phyloP scores from a whole-genome alignment of 2,329 filamentous ascomycete genomes.

The Pestalotiopsis sp. region DNA sequence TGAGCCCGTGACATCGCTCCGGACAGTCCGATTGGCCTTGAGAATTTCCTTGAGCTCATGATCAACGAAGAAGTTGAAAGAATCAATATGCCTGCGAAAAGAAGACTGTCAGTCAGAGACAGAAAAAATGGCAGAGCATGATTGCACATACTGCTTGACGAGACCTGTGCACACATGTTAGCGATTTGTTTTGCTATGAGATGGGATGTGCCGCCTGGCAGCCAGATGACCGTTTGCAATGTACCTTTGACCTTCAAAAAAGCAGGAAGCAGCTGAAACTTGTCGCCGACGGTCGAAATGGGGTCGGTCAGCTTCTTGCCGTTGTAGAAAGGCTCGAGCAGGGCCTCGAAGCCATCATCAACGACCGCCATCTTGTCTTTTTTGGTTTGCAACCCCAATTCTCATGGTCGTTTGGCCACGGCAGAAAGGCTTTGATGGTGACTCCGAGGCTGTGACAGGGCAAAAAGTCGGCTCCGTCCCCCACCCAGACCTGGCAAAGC shows the following conservation, averaged over 20 bases:
- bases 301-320: slow-evolving; percentile 69
- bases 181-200: slow-evolving; percentile 20
- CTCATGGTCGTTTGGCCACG: slow-evolving; percentile 8
- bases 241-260: slow-evolving; percentile 93
- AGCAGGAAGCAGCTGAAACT: slow-evolving; percentile 96
- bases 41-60: slow-evolving; percentile 97
- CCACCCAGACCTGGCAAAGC: slow-evolving; percentile 9
- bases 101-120: neutral
- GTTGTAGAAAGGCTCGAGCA: slow-evolving; percentile 69
- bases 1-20: slow-evolving; percentile 88
- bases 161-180: slow-evolving; percentile 51
- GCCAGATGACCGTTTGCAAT: slow-evolving; percentile 18
- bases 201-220: slow-evolving; percentile 23
- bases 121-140: neutral
- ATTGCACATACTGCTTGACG: slow-evolving; percentile 74
- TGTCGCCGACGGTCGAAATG: slow-evolving; percentile 74
- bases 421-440: slow-evolving; percentile 2
- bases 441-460: slow-evolving; percentile 6
- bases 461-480: slow-evolving; percentile 2
- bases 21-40: slow-evolving; percentile 83
- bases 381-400: neutral
- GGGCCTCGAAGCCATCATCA: slow-evolving; percentile 68
- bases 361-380: slow-evolving; percentile 51
- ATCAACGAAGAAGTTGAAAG: slow-evolving; percentile 98
- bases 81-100: slow-evolving; percentile 78